Percentiles rank a stretch among this genome's conserved stretches.
Evolutionary conservation across 306 rosid genomes (phyloP).

Genomic region (Arachis hypogaea): DNA sequence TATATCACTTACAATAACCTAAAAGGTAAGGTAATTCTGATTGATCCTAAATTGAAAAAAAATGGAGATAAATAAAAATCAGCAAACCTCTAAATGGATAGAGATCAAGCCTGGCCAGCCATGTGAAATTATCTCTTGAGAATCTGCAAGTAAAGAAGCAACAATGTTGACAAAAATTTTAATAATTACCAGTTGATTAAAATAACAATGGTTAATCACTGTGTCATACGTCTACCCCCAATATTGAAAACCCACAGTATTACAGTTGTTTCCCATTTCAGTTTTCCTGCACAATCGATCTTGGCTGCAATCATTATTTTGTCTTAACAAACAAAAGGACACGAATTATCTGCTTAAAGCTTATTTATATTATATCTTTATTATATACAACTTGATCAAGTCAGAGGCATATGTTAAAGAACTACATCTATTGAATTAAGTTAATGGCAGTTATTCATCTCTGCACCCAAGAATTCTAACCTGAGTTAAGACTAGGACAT

Average conservation of each 20-base stretch:
- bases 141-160: conserved; percentile 51
- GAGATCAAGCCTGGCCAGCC: conserved; percentile 94
- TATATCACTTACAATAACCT: not conserved
- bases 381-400: conserved; percentile 25
- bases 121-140: conserved; percentile 67
- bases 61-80: conserved; percentile 35
- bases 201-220: conserved; percentile 10
- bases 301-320: too few relatives aligned
- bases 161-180: conserved; percentile 17
- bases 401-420: conserved; percentile 34
- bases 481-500: conserved; percentile 71
- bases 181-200: conserved; percentile 20
- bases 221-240: too few relatives aligned
- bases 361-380: not conserved
- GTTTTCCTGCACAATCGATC: too few relatives aligned
- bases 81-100: conserved; percentile 76
- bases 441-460: conserved; percentile 28
- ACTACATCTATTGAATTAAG: conserved; percentile 24
- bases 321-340: not conserved
- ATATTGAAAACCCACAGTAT: too few relatives aligned
- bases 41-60: too few relatives aligned
- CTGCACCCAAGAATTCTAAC: conserved; percentile 48
- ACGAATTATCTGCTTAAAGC: conserved; percentile 17
- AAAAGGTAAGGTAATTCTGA: too few relatives aligned
- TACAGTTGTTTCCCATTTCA: too few relatives aligned